A percentile compares a stretch with the other conserved stretches of the same genome.
Conservation (phyloP, 495 filamentous ascomycete species). For the Glarea lozoyensis region DNA sequence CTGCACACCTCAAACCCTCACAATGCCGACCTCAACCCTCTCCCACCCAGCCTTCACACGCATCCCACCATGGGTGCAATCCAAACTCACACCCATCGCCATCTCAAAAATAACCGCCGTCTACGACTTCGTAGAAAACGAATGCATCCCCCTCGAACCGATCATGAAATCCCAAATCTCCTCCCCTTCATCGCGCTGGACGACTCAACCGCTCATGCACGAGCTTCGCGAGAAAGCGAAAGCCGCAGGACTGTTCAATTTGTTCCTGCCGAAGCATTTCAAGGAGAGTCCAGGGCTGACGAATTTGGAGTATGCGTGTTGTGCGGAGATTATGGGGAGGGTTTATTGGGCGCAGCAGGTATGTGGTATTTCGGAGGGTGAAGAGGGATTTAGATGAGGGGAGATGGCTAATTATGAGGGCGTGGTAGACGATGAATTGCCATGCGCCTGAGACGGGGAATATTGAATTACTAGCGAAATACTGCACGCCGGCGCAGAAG, state of each 20-base stretch:
- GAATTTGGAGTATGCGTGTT: constrained; percentile 33
- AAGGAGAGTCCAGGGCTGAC: constrained; percentile 30
- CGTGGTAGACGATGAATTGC: constrained; percentile 30
- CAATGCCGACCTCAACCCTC: too few species aligned
- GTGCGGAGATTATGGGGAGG: constrained; percentile 32
- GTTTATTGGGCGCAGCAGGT: constrained; percentile 31
- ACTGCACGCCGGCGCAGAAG: constrained; percentile 32
- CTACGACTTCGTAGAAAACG: constrained; percentile 30
- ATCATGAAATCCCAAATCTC: constrained; percentile 28
- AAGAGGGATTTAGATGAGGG: neutral
- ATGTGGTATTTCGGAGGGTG: neutral
- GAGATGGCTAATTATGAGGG: neutral
- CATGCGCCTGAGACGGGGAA: constrained; percentile 34
- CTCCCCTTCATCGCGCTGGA: constrained; percentile 20
- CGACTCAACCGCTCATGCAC: constrained; percentile 26
- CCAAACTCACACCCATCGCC: constrained; percentile 28
- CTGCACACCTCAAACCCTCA: too few species aligned
- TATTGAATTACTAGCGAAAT: constrained; percentile 34
- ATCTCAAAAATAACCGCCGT: constrained; percentile 28
- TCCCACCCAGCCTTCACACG: constrained; percentile 24
- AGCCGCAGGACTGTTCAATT: constrained; percentile 27
- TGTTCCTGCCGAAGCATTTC: constrained; percentile 32
- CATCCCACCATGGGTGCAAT: constrained; percentile 29
- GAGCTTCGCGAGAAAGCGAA: constrained; percentile 32
- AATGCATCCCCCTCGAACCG: constrained; percentile 32